Evolutionary conservation across 2,329 filamentous ascomycete species (phyloP).

Genomic region (Fusarium pseudograminearum): DNA sequence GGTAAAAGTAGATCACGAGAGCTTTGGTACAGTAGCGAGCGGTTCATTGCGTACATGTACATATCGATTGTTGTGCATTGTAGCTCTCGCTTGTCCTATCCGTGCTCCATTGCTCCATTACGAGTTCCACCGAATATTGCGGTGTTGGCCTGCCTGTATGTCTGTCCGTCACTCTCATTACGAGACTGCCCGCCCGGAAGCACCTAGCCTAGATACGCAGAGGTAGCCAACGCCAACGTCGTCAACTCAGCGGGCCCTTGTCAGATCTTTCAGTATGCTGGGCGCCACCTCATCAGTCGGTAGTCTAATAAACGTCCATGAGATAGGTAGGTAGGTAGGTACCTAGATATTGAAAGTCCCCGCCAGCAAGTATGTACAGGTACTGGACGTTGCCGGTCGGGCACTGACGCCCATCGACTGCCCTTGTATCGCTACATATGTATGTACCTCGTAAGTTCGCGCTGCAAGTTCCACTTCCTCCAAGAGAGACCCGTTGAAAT

Average conservation of each 20-base stretch:
- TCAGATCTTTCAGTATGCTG: conserved; percentile 29
- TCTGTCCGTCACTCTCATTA: conserved; percentile 20
- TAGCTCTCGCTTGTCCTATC: conserved; percentile 15
- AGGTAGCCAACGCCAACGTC: conserved; percentile 19
- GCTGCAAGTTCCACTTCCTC: conserved; percentile 21
- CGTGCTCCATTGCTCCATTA: conserved; percentile 10
- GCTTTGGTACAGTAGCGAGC: background rate
- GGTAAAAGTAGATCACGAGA: conserved; percentile 5
- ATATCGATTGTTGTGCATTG: conserved; percentile 2
- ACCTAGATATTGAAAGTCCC: conserved; percentile 18
- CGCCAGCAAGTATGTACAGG: conserved; percentile 22
- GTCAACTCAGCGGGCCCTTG: conserved; percentile 26
- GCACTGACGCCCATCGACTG: conserved; percentile 1
- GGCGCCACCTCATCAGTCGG: conserved; percentile 38
- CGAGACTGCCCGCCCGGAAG: conserved; percentile 36
- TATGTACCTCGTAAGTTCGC: conserved; percentile 20
- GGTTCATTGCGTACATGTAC: background rate
- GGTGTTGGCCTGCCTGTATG: conserved; percentile 23
- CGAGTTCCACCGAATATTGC: conserved; percentile 32
- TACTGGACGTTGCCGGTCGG: conserved; percentile 16
- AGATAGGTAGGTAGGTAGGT: too few species aligned
- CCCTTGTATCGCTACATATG: conserved; percentile 27
- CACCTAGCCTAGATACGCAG: background rate
- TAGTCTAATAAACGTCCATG: conserved; percentile 21
- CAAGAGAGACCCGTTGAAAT: conserved; percentile 29